Evolutionary conservation across 1,284 basidiomycete species (phyloP), one percentile per base, ranked within the genome.

Genomic region (Mrakiaceae sp.): DNA sequence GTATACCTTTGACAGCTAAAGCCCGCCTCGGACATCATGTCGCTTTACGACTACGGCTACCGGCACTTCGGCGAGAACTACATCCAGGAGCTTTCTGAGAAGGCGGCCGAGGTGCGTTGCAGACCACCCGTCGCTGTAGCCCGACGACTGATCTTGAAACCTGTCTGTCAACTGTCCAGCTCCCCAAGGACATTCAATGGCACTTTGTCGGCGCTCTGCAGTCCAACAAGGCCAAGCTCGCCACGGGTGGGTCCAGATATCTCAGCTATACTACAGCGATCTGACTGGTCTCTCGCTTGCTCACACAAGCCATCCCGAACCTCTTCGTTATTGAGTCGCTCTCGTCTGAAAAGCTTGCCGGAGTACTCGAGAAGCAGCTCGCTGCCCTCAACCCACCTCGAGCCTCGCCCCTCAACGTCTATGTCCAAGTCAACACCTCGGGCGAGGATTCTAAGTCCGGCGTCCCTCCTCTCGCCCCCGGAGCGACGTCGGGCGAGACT

Each of bases 61-160:
- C 5, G 55, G 1, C 91, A 96, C 74, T 98, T 98, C 74, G 95
- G 96, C 10, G 95, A 98, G 77, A 98, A 98, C 75, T 98, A 98
- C 74, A 92, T 94, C 5, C 89, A 96, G 70, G 95, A 98, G 73
- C 76, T 98, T 68, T 86, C 86, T n/a, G 90, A 93, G 57, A 98
- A 96, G 73, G 87, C 90, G 0, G 78, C 79, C 61, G 78, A 83
- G 74, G 90, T 90, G 71, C 69, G 86, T 81, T 39, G 51, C 6
- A 39, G 43, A 49, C 46, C 53, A 49, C 40, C 44, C 47, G 47
- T 12, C 39, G 44, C 46, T 56, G 40, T 59, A 64, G 40, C 27
- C 64, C 49, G 57, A 27, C 51, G 39, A 4, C 11, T 6, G 10
- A 54, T 39, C 58, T 59, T 68, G 52, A 59, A 63, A 56, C 16